Evolutionary conservation across 2,329 filamentous ascomycete species (phyloP).

Genomic region (Scedosporium boydii): DNA sequence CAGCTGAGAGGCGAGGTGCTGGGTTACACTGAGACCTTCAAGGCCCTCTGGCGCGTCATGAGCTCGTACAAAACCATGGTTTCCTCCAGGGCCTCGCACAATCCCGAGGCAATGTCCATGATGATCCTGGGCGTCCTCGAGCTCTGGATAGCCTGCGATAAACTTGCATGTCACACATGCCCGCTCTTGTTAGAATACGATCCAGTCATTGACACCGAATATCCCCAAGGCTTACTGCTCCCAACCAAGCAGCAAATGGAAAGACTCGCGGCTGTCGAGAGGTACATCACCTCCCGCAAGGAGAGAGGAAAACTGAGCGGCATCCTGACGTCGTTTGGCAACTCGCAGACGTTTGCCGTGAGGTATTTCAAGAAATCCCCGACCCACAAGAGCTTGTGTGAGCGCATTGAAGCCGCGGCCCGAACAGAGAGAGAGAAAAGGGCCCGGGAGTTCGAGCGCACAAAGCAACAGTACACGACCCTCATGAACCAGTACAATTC

Average conservation of each 20-base stretch:
- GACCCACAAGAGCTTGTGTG: constrained; percentile 24
- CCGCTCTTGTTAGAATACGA: constrained; percentile 35
- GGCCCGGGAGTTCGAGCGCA: constrained; percentile 18
- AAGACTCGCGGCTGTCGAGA: constrained; percentile 34
- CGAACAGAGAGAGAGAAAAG: constrained; percentile 18
- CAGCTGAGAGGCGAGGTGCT: not conserved
- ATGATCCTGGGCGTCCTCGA: constrained; percentile 49
- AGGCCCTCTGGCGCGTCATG: not conserved
- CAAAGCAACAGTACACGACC: constrained; percentile 17
- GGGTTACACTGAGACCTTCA: not conserved
- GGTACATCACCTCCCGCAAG: constrained; percentile 20
- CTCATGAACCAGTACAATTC: constrained; percentile 14
- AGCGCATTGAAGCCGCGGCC: constrained; percentile 29
- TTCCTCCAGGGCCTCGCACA: constrained; percentile 5
- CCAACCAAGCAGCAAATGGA: constrained; percentile 32
- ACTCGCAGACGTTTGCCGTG: constrained; percentile 8
- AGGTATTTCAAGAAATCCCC: constrained; percentile 11
- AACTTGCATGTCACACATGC: constrained; percentile 25
- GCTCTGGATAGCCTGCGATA: constrained; percentile 50
- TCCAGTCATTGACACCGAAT: constrained; percentile 26
- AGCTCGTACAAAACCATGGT: not conserved
- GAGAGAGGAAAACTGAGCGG: not conserved
- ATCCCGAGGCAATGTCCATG: constrained; percentile 37
- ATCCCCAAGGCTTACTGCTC: constrained; percentile 36
- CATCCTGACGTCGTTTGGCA: constrained; percentile 28